Evolutionary conservation across 371 early-diverging fungal genomes (phyloP), one percentile per base, ranked within the genome.

Genomic region (Circinella umbellata): DNA sequence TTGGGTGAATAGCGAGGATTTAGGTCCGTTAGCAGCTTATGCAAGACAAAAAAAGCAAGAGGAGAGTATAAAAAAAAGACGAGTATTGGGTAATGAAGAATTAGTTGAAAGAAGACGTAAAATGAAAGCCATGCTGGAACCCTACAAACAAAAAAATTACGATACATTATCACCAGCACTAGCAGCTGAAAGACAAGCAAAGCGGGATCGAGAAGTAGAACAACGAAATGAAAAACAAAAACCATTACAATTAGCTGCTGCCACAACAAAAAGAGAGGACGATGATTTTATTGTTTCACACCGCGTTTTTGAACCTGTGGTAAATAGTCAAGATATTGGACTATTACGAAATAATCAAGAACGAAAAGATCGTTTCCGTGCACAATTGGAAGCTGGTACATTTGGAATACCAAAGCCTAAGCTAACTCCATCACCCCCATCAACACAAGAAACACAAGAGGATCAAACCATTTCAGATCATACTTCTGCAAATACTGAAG

Each of bases 71-170:
- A 18, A 27, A 18, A 57, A 57, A n/a, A 57, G 57, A 27, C 18
- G 14, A 57, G n/a, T 18, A 15, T 51, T 51, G 27, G n/a, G n/a
- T 20, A n/a, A 57, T 57, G 57, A 57, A 13, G 6, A 34, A n/a
- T n/a, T 57, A 11, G 27, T 17, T 6, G 57, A 57, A 57, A n/a
- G 4, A 18, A 20, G 57, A 18, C 57, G 57, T 4, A 57, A 57
- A n/a, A 57, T 57, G 57, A 18, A n/a, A 57, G 57, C 57, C 57
- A 57, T 57, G 57, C 9, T 57, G 57, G 57, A 57, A 10, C n/a
- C 27, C 1, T 57, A 57, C 34, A 34, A 5, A n/a, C 57, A 20
- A 5, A 57, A n/a, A 57, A 27, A 18, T 57, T 57, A 57, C 4
- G 57, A 57, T 57, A 57, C 57, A 5, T 34, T 57, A 11, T 17